These are phyloP conservation scores for Phytophthora chlamydospora DNA, from an alignment of 352 stramenopile species.

Conservation along the genomic window DNA sequence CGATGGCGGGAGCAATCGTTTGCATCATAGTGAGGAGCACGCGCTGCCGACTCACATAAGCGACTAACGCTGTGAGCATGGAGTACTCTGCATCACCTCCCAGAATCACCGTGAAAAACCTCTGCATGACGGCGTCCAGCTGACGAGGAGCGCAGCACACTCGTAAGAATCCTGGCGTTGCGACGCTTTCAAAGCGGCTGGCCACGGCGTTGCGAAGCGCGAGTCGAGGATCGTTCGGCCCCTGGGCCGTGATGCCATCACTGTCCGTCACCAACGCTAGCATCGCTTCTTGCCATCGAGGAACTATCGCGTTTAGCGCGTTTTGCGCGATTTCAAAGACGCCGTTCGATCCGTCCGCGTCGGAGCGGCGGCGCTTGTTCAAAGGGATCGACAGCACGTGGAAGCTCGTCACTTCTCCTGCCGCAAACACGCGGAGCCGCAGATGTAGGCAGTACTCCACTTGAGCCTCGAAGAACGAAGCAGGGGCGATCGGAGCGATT, in stretches of 20 bases:
- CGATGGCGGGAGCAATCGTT: conserved; percentile 18
- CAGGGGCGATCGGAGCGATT: conserved; percentile 20
- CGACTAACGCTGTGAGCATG: conserved; percentile 24
- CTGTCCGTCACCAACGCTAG: conserved; percentile 31
- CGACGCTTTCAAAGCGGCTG: conserved; percentile 26
- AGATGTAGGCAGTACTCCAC: conserved; percentile 38
- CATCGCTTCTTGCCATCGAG: conserved; percentile 26
- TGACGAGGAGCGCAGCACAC: conserved; percentile 27
- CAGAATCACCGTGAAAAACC: conserved; percentile 27
- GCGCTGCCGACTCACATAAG: conserved; percentile 31
- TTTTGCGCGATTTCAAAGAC: conserved; percentile 34
- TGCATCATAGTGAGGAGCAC: conserved; percentile 22
- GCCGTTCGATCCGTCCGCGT: conserved; percentile 12
- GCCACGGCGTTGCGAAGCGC: conserved; percentile 28
- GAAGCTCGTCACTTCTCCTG: conserved; percentile 23
- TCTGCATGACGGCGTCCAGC: conserved; percentile 28
- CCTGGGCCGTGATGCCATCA: conserved; percentile 19
- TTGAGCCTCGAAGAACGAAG: conserved; percentile 27
- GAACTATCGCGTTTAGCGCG: conserved; percentile 24
- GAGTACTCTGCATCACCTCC: conserved; percentile 27
- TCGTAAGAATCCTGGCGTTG: conserved; percentile 27
- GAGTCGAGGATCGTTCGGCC: conserved; percentile 16
- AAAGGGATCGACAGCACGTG: conserved; percentile 36
- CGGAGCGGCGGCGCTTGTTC: conserved; percentile 29
- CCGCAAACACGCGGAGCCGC: conserved; percentile 33